Base-by-base conservation (phyloP, 2,329 filamentous ascomycete species). In the Pestalotiopsis sp. region DNA sequence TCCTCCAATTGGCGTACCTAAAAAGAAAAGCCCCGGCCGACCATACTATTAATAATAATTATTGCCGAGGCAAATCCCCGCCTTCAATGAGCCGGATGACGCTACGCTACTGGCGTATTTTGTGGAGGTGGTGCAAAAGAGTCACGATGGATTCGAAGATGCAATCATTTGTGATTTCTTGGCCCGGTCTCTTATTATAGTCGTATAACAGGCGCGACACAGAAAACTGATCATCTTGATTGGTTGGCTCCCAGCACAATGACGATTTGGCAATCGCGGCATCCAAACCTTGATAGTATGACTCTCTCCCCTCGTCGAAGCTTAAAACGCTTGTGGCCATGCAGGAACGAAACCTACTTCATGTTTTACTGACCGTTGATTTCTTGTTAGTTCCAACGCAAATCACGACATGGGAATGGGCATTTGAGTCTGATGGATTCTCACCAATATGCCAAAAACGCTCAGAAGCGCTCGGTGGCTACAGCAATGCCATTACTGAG, bases 331-430 rank as follows among this genome's bases (percentile, higher is more conserved):
- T 36, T 25, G 20, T 11, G 1, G 20, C 4, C 11, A 52, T 13
- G 38, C 31, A 23, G n/a, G 41, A 52, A 52, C 49, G 3, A 66
- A 38, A 36, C 25, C 14, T 31, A 59, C 52, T 60, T 39, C 25
- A 20, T 25, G 23, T 25, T 25, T 23, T 2, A n/a, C 45, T 52
- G 14, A 52, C 45, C 41, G 13, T 45, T 52, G 45, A 20, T 9
- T n/a, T n/a, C 17, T 14, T n/a, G 17, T 1, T 68, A 87, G 86
- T 88, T 17, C 87, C 87, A 17, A 82, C 81, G 59, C 77, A 87
- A 68, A 74, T 88, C 41, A 85, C 87, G n/a, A 85, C 87, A 64
- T 90, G 87, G 87, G 83, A 87, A 74, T 90, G 86, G 85, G 81
- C 89, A 27, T 90, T 90, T 77, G 84, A 88, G 71, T 86, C 85